Base-by-base conservation (phyloP, 148 eudicot species). In the Beta vulgaris region DNA sequence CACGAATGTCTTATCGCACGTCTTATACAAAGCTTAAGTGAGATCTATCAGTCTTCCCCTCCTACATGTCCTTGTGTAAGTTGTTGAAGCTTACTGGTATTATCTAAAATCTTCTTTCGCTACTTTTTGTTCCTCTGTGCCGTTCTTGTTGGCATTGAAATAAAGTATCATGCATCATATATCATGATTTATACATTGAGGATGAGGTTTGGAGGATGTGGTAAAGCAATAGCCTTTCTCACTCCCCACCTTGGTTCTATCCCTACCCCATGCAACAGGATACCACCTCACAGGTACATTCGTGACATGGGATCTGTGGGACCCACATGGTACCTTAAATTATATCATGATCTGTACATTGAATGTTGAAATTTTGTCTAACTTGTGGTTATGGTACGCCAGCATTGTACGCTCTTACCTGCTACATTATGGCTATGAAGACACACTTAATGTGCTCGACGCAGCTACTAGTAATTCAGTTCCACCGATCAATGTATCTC, bases 351-450 rank as follows among this genome's bases (percentile, higher is more conserved):
- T 58, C 26, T 14, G 10, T 58, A 4, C 26, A 15, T 4, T 31
- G 7, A 15, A 61, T 26, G 36, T 46, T 49, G 25, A 6, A 62
- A 31, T 3, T n/a, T 46, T 71, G 49, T 58, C 44, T 76, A 73
- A 68, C 64, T 79, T 55, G 15, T 79, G 59, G 25, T 49, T 83
- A 32, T 80, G 80, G 51, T 79, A 78, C 69, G 55, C 68, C 93
- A 95, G 98, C 71, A 75, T 95, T 64, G 93, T 95, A 54, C 91
- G 93, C 34, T 86, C 96, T 54, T 95, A 95, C 83, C 86, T 95
- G 76, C 89, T 89, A 48, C 97, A 95, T 75, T 92, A 95, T 86
- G 98, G 98, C 51, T 95, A 89, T 73, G 96, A 89, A 78, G 98
- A 89, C 66, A 92, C 98, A 23, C 88, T 95, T 58, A 69, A 85